Conservation (phyloP, 805 yeast genomes). For the Nakazawaea anatomiae region DNA sequence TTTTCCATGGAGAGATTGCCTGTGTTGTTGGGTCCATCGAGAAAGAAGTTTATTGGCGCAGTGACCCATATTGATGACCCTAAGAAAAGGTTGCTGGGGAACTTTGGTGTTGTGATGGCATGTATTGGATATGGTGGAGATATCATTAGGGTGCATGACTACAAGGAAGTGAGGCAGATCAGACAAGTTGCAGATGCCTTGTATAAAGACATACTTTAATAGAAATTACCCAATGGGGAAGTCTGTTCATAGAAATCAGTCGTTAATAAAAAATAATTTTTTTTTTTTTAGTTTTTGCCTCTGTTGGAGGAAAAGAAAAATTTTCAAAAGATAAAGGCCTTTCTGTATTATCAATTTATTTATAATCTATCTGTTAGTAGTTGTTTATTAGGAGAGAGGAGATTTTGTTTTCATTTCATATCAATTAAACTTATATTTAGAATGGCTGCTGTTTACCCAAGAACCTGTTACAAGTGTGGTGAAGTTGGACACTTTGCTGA, state of each 20-base stretch:
- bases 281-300: neutral
- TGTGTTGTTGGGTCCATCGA: slow-evolving; percentile 77
- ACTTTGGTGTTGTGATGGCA: slow-evolving; percentile 69
- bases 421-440: neutral
- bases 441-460: slow-evolving; percentile 31
- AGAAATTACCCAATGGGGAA: neutral
- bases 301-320: neutral
- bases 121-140: slow-evolving; percentile 71
- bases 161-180: slow-evolving; percentile 41
- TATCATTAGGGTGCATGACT: slow-evolving; percentile 87
- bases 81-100: slow-evolving; percentile 63
- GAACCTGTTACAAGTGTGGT: slow-evolving; percentile 90
- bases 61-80: slow-evolving; percentile 56
- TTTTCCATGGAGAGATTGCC: slow-evolving; percentile 51
- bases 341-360: neutral
- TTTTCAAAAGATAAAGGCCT: neutral
- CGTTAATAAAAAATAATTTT: neutral
- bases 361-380: neutral
- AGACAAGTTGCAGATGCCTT: slow-evolving; percentile 3
- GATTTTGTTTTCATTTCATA: neutral
- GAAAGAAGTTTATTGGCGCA: slow-evolving; percentile 81
- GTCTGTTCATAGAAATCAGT: neutral
- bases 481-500: slow-evolving; percentile 89
- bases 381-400: slow-evolving; percentile 4
- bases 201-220: neutral